phyloP scores from a whole-genome alignment of 2,329 filamentous ascomycete genomes.

The Talaromyces verruculosus region DNA sequence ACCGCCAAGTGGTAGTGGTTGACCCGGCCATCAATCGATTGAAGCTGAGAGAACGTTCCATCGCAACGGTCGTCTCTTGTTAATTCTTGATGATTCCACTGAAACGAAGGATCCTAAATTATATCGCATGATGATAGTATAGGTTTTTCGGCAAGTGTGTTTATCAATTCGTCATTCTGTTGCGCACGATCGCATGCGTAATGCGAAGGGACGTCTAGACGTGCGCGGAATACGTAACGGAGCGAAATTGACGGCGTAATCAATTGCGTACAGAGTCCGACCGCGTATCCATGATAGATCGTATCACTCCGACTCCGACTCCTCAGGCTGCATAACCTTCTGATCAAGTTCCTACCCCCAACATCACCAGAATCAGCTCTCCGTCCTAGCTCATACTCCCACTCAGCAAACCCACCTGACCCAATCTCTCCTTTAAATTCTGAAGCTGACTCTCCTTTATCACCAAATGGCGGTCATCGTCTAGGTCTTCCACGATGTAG shows the following conservation, averaged over 20 bases:
- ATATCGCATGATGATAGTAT: too few relatives aligned
- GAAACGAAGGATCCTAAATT: too few relatives aligned
- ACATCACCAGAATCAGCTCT: not conserved
- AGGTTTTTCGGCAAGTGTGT: too few relatives aligned
- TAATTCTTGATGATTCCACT: not conserved
- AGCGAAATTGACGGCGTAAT: not conserved
- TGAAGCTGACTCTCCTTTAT: conserved; percentile 49
- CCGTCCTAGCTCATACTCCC: not conserved
- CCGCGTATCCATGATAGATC: not conserved
- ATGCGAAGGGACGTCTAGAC: not conserved
- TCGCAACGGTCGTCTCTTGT: not conserved
- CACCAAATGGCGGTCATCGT: conserved; percentile 47
- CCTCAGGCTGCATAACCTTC: conserved; percentile 49
- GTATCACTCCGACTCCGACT: conserved; percentile 44
- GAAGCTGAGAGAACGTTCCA: not conserved
- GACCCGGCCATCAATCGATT: too few relatives aligned
- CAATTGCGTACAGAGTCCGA: not conserved
- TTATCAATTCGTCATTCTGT: not conserved
- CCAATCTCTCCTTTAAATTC: conserved; percentile 44
- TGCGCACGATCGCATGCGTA: not conserved
- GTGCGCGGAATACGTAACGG: not conserved
- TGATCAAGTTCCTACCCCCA: conserved; percentile 45
- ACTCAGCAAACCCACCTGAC: conserved; percentile 35
- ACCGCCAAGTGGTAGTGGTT: not conserved
- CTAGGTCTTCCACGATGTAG: conserved; percentile 50